Conservation (phyloP, 768 basidiomycete genomes). For the Leccinum broughii region DNA sequence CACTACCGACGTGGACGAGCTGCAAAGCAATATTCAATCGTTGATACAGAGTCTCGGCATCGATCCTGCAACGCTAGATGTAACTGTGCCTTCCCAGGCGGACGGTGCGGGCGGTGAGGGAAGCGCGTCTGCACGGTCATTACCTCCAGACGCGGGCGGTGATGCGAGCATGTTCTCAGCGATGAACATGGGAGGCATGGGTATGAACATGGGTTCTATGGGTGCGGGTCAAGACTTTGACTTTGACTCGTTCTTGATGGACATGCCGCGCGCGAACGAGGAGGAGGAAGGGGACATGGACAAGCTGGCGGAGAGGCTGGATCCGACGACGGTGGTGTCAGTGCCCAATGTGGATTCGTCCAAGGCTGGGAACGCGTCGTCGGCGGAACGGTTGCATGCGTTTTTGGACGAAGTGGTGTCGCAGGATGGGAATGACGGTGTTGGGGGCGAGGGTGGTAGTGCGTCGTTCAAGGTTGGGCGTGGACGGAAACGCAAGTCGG, state of each 20-base stretch:
- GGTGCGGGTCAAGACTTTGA: constrained; percentile 32
- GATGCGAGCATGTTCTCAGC: constrained; percentile 25
- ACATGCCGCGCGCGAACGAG: constrained; percentile 34
- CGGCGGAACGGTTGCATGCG: constrained; percentile 40
- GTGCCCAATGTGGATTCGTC: constrained; percentile 29
- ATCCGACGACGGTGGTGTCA: constrained; percentile 34
- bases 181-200: neutral
- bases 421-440: constrained; percentile 26
- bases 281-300: constrained; percentile 33
- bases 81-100: constrained; percentile 8
- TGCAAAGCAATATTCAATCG: constrained; percentile 67
- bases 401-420: constrained; percentile 46
- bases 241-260: constrained; percentile 42
- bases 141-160: neutral
- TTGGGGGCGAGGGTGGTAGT: neutral
- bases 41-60: constrained; percentile 72
- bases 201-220: neutral
- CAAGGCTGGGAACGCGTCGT: constrained; percentile 29
- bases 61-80: constrained; percentile 44
- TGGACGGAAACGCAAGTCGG: constrained; percentile 44
- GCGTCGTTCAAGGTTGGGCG: constrained; percentile 15
- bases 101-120: constrained; percentile 11
- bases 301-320: constrained; percentile 36
- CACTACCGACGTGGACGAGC: constrained; percentile 67
- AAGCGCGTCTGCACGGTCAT: neutral